Base-by-base conservation (phyloP, 2,329 filamentous ascomycete species). In the Aspergillus calidoustus region DNA sequence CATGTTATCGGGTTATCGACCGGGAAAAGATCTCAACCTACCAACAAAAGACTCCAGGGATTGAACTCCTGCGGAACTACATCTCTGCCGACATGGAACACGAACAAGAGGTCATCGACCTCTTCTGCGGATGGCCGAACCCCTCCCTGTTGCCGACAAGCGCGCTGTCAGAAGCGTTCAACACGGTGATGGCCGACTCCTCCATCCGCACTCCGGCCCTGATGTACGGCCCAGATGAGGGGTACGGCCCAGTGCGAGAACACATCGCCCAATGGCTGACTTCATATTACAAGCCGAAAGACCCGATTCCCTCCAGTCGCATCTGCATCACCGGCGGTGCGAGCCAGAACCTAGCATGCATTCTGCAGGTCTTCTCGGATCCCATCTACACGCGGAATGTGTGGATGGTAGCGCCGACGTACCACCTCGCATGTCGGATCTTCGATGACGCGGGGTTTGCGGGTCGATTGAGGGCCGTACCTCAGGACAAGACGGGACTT, bases 291-390 rank as follows among this genome's bases (percentile, higher is more conserved):
- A 79, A 80, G 2, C 74, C 72, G 0, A 51, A 68, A 6, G 67
- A 76, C 3, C 74, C 78, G 2, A 79, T 88, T 49, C 70, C 77
- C 15, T 71, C 83, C 4, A 82, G 86, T 3, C 84, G 91, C 34
- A 89, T 97, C 57, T 91, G 89, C 72, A 89, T 97, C 73, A 91
- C 91, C 0, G 92, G 93, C 49, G 93, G 93, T 17, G 93, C 93
- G 3, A 91, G 87, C 66, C 93, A 96, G 81, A 93, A 89, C 72
- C 76, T 96, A 3, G 92, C 90, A 0, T 90, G 87, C 70, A 79
- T 96, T 4, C 79, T 97, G 54, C 87, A 90, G 75, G 90, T 90
- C 41, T 97, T 90, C 72, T 91, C 92, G 0, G 93, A 97, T 74
- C 90, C 91, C 1, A 77, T 82, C 2, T 89, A 88, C 71, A 97